phyloP scores from a whole-genome alignment of 2,329 filamentous ascomycete genomes.

The Septoria petroselini region DNA sequence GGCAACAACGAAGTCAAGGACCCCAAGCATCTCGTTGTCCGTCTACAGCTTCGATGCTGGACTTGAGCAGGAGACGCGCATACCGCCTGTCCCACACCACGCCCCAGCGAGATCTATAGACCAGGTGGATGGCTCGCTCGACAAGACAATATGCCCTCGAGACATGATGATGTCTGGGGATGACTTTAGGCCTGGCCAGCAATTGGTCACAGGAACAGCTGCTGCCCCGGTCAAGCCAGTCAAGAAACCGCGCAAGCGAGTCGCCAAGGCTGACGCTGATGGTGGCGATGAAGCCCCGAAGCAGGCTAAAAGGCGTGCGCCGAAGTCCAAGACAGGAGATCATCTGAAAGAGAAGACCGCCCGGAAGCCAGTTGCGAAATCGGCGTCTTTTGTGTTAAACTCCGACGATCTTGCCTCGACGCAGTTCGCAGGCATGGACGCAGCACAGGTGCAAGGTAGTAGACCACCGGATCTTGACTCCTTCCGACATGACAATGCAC shows the following conservation, averaged over 20 bases:
- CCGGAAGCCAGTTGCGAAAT: constrained; percentile 28
- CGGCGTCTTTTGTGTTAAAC: constrained; percentile 31
- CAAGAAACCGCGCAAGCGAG: constrained; percentile 5
- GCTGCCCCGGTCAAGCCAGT: not conserved
- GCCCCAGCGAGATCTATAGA: too few relatives aligned
- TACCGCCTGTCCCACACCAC: not conserved
- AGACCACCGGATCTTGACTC: not conserved
- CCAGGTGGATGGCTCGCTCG: too few relatives aligned
- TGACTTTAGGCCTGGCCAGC: constrained; percentile 16
- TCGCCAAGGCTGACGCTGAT: not conserved
- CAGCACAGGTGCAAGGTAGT: constrained; percentile 3
- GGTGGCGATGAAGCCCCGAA: not conserved
- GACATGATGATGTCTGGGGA: too few relatives aligned
- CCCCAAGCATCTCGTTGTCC: constrained; percentile 23
- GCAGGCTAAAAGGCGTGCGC: constrained; percentile 12
- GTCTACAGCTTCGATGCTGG: constrained; percentile 17
- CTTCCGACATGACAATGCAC: not conserved
- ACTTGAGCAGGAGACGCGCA: not conserved
- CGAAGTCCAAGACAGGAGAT: constrained; percentile 1
- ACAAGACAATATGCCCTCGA: too few relatives aligned
- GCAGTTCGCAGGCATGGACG: constrained; percentile 16
- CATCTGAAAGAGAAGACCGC: constrained; percentile 18
- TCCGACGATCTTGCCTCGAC: constrained; percentile 30
- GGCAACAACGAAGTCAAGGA: constrained; percentile 9
- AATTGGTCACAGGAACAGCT: not conserved